Evolutionary conservation across 1,284 basidiomycete species (phyloP).

Genomic region (Puccinia polysora): DNA sequence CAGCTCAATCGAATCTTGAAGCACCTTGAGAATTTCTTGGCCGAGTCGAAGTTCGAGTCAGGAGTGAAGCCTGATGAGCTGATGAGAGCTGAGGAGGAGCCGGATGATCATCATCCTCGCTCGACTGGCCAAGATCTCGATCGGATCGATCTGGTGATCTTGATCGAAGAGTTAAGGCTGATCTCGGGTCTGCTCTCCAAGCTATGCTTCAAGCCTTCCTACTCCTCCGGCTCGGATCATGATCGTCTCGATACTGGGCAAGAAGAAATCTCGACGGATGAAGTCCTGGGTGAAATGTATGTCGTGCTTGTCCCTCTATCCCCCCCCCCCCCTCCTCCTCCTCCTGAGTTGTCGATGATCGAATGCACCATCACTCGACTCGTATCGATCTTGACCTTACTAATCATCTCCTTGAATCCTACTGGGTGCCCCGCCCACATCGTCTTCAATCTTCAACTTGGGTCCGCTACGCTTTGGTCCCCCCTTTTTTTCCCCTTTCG

Average conservation of each 20-base stretch:
- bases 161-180: slow-evolving; percentile 33
- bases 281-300: slow-evolving; percentile 38
- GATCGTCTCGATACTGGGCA: background rate
- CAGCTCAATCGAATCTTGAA: slow-evolving; percentile 2
- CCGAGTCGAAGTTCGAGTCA: background rate
- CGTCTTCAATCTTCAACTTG: background rate
- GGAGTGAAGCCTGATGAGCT: too few relatives aligned
- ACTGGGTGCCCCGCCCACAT: background rate
- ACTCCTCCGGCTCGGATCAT: background rate
- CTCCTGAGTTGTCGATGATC: background rate
- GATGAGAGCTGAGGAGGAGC: too few relatives aligned
- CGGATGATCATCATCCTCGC: background rate
- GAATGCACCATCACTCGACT: background rate
- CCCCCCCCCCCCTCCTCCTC: background rate
- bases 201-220: background rate
- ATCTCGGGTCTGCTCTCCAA: slow-evolving; percentile 7
- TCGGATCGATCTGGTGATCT: slow-evolving; percentile 20
- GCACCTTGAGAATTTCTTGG: slow-evolving; percentile 12
- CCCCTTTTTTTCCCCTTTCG: background rate
- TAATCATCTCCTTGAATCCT: background rate
- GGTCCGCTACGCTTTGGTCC: background rate
- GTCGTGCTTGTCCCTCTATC: background rate
- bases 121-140: background rate
- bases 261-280: slow-evolving; percentile 23
- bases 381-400: background rate